These are phyloP conservation scores for Alisma plantagoaquatica DNA, from an alignment of 106 monocot genomes.

Conservation along the genomic window DNA sequence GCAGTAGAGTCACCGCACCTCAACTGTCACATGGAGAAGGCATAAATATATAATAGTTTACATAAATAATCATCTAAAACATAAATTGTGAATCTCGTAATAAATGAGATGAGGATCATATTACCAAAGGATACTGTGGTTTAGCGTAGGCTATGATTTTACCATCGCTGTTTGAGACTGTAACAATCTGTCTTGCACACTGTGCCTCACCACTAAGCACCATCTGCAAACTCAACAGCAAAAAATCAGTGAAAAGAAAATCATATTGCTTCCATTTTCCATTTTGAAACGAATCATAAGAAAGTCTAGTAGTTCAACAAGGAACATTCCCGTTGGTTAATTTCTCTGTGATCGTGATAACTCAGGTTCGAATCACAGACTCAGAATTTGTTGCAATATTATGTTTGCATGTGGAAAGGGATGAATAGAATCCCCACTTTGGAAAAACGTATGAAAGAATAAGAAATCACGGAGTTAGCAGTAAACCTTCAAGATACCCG, in stretches of 20 bases:
- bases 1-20: constrained; percentile 68
- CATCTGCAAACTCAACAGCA: constrained; percentile 38
- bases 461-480: too few species aligned
- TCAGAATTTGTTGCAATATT: too few species aligned
- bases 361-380: background rate
- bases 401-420: too few species aligned
- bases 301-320: background rate
- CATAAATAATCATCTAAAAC: background rate
- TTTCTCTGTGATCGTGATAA: background rate
- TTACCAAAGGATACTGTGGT: constrained; percentile 41
- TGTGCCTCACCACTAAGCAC: constrained; percentile 63
- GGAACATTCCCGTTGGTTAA: background rate
- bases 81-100: too few species aligned
- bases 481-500: constrained; percentile 67
- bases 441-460: background rate
- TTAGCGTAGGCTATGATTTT: constrained; percentile 65
- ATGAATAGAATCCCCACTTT: too few species aligned
- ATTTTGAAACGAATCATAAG: background rate
- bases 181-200: constrained; percentile 64
- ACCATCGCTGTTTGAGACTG: constrained; percentile 60
- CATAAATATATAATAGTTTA: background rate
- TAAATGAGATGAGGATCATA: too few species aligned
- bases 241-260: background rate
- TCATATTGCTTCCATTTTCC: background rate
- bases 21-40: constrained; percentile 23